Evolutionary conservation across 139 green algal genomes (phyloP), one percentile per base, ranked within the genome.

Genomic region (Diplosphaera chodatii): DNA sequence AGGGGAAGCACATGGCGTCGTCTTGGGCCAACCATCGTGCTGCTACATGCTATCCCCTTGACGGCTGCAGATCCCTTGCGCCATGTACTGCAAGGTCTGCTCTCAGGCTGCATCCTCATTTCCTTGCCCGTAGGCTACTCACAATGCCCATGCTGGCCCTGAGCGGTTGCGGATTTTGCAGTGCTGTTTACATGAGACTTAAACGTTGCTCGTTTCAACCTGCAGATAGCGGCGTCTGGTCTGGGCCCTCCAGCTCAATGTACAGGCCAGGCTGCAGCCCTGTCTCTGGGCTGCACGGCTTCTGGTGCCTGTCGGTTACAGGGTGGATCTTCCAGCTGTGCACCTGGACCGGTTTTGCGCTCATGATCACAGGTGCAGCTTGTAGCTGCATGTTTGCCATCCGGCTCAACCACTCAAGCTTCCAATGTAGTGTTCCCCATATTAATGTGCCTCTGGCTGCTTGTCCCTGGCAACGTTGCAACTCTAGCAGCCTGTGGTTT

Each of bases 21-120:
- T 2, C 83, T 77, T 40, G 83, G 87, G 3, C 83, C 87, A 27
- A 59, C 78, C 18, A 80, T 80, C 40, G 73, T 90, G 23, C 40
- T 82, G 69, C 25, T 63, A 1, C 1, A 75, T 13, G 77, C 81
- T 32, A 74, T 86, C 4, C 85, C 85, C 18, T 67, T 92, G 13
- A 41, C 90, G 16, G 81, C 83, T 64, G 78, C 81, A 8, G 87
- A 92, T 69, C 80, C 84, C 1, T 75, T 77, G 16, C 77, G 87
- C 31, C 87, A 92, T 71, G 78, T 85, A 4, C 75, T 92, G 67
- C 87, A 90, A 72, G 83, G 83, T 88, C 27, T 2, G 64, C 65
- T 6, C 33, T 22, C 4, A 27, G 32, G 56, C 29, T 64, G 16
- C 23, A 64, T 10, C 23, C 16, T 21, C 25, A 31, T 21, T 21